phyloP scores from a whole-genome alignment of 2,329 filamentous ascomycete genomes.

The Colletotrichum sp. region DNA sequence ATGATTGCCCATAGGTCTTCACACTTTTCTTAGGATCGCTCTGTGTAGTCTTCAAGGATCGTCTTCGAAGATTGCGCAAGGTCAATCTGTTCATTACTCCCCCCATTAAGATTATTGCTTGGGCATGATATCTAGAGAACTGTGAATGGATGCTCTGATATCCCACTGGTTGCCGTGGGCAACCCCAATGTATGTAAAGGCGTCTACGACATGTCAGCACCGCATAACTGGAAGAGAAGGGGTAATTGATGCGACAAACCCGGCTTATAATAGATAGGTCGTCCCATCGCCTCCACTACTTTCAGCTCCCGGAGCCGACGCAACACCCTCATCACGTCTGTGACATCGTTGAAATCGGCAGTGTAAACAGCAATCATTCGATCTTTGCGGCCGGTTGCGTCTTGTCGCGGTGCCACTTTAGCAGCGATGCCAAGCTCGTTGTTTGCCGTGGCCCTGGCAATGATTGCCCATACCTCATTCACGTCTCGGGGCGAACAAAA shows the following conservation, averaged over 20 bases:
- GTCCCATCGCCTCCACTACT: constrained; percentile 53
- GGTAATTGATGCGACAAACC: constrained; percentile 41
- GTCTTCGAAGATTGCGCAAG: not conserved
- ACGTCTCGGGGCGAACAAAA: constrained; percentile 63
- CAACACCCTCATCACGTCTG: constrained; percentile 74
- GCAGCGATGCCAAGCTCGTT: constrained; percentile 74
- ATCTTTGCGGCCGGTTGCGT: constrained; percentile 42
- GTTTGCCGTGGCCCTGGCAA: constrained; percentile 70
- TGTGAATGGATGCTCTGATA: constrained; percentile 64
- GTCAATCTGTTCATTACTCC: not conserved
- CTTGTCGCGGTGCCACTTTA: constrained; percentile 70
- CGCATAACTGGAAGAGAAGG: constrained; percentile 33
- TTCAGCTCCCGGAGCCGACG: constrained; percentile 64
- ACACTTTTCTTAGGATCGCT: not conserved
- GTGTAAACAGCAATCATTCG: constrained; percentile 82
- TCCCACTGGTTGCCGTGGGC: constrained; percentile 65
- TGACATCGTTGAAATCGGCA: constrained; percentile 70
- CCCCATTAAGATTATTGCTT: not conserved
- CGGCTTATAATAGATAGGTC: constrained; percentile 78
- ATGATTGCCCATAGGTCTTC: not conserved
- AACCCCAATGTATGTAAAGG: constrained; percentile 71
- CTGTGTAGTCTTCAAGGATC: not conserved
- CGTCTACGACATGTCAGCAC: constrained; percentile 51
- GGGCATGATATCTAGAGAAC: constrained; percentile 45
- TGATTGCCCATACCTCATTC: constrained; percentile 66